Evolutionary conservation across 1,139 yeast genomes (phyloP).

Genomic region (Spathaspora sp.): DNA sequence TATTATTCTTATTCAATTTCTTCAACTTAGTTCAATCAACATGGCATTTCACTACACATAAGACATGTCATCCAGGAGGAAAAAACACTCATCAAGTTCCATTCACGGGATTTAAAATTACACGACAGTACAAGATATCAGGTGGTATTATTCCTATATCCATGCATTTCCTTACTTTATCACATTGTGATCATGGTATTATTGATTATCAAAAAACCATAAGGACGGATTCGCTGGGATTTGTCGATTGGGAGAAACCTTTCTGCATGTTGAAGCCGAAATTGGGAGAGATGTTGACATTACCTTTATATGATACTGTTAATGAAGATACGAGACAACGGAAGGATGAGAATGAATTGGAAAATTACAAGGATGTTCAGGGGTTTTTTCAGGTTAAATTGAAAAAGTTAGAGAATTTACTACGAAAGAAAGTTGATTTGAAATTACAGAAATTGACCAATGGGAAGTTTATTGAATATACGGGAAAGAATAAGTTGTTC

Average conservation of each 20-base stretch:
- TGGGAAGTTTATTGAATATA: constrained; percentile 25
- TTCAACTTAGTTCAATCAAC: neutral
- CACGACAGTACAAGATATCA: constrained; percentile 48
- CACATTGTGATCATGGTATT: constrained; percentile 58
- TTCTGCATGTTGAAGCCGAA: constrained; percentile 46
- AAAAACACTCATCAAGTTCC: constrained; percentile 22
- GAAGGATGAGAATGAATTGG: constrained; percentile 1
- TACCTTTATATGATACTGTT: constrained; percentile 14
- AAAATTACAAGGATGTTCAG: constrained; percentile 1
- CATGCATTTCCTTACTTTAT: constrained; percentile 47
- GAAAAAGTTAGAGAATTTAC: constrained; percentile 10
- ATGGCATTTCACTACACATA: constrained; percentile 13
- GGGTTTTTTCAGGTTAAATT: constrained; percentile 7
- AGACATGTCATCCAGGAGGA: constrained; percentile 34
- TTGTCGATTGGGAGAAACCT: constrained; percentile 53
- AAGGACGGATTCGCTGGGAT: constrained; percentile 33
- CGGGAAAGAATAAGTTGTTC: constrained; percentile 21
- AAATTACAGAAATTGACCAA: constrained; percentile 21
- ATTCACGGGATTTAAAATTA: constrained; percentile 61
- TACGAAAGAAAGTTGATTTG: constrained; percentile 21
- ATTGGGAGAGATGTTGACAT: constrained; percentile 15
- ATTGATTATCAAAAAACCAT: constrained; percentile 45
- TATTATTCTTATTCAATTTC: neutral
- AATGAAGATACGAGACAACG: constrained; percentile 5
- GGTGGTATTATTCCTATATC: constrained; percentile 36